Conservation (phyloP, 1,139 yeast genomes). For the Saccharomycopsis hybrid region DNA sequence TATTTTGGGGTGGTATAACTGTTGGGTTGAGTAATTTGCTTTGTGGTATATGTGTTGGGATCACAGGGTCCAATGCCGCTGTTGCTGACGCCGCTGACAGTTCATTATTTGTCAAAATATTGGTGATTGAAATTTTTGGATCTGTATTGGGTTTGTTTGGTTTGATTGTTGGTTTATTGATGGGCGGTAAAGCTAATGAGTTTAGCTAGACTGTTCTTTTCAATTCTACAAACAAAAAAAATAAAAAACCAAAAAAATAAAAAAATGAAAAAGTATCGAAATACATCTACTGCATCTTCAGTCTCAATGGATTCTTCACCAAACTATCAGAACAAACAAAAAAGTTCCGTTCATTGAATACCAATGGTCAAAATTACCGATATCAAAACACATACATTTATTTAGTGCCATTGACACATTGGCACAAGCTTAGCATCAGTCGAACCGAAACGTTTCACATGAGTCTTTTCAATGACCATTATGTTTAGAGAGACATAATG, state of each 20-base stretch:
- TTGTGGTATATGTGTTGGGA: slow-evolving; percentile 97
- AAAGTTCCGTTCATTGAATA: too few species aligned
- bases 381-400: too few species aligned
- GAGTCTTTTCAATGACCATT: too few species aligned
- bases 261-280: background rate
- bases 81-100: slow-evolving; percentile 97
- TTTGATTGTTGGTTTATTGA: slow-evolving; percentile 88
- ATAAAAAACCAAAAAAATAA: background rate
- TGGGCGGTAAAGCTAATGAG: slow-evolving; percentile 94
- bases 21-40: slow-evolving; percentile 90
- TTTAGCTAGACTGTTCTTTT: slow-evolving; percentile 32
- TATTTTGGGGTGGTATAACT: slow-evolving; percentile 98
- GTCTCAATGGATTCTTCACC: too few species aligned
- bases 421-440: too few species aligned
- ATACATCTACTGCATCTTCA: background rate
- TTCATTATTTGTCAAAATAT: slow-evolving; percentile 86
- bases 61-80: slow-evolving; percentile 98
- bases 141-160: slow-evolving; percentile 92
- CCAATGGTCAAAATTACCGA: too few species aligned
- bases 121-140: slow-evolving; percentile 96
- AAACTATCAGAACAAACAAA: too few species aligned
- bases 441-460: too few species aligned
- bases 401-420: too few species aligned
- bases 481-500: too few species aligned
- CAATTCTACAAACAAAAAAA: background rate